A percentile compares a stretch with the other conserved stretches of the same genome.
Conservation (phyloP, 1,139 yeast species). For the Debaryomycetaceae sp. region DNA sequence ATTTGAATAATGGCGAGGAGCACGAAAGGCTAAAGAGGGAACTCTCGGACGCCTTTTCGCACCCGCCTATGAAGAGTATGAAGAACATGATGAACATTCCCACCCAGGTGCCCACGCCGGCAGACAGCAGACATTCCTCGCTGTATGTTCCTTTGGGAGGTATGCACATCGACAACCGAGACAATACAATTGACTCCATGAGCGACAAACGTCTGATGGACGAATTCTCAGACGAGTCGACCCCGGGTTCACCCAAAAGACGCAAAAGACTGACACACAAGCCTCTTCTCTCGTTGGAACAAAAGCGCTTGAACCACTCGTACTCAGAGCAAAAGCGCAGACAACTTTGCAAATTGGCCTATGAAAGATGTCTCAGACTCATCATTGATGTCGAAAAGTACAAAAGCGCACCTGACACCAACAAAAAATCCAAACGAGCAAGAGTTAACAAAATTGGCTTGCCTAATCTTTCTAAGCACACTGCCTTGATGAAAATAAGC, state of each 20-base stretch:
- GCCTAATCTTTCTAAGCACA: conserved; percentile 46
- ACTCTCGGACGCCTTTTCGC: conserved; percentile 35
- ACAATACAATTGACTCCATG: not conserved
- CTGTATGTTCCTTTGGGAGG: conserved; percentile 1
- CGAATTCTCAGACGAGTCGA: conserved; percentile 1
- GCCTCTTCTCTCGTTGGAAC: conserved; percentile 58
- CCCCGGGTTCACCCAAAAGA: conserved; percentile 15
- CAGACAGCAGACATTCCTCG: conserved; percentile 26
- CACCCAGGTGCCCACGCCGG: conserved; percentile 37
- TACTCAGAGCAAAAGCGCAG: conserved; percentile 75
- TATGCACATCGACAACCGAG: not conserved
- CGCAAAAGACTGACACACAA: conserved; percentile 34
- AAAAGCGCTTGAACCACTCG: conserved; percentile 70
- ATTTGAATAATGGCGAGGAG: conserved; percentile 4
- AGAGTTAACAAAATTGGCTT: conserved; percentile 45
- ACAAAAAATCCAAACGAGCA: conserved; percentile 38
- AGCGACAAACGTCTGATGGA: not conserved
- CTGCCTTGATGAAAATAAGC: conserved; percentile 42
- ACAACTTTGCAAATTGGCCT: conserved; percentile 62
- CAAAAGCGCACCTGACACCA: conserved; percentile 24
- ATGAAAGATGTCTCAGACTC: conserved; percentile 46
- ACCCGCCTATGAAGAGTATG: conserved; percentile 19
- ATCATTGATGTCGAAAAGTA: conserved; percentile 43
- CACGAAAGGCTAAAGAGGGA: conserved; percentile 25
- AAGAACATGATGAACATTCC: not conserved